Conservation (phyloP, 495 filamentous ascomycete species). For the Emericellopsis terricola region DNA sequence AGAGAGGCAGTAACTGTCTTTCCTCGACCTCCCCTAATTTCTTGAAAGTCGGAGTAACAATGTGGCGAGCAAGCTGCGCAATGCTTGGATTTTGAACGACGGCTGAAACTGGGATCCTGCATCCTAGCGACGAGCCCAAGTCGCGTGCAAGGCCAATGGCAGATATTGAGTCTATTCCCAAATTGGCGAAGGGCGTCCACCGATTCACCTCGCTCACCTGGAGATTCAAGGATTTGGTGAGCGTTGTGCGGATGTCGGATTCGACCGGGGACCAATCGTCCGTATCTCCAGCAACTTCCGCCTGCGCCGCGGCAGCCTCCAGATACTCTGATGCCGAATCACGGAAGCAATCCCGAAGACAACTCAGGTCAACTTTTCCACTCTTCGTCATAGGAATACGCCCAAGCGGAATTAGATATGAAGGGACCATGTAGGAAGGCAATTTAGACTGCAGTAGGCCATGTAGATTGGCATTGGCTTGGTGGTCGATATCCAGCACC, state of each 20-base stretch:
- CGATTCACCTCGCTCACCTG: slow-evolving; percentile 33
- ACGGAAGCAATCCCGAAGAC: slow-evolving; percentile 7
- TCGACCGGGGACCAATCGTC: slow-evolving; percentile 32
- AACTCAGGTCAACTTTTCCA: slow-evolving; percentile 37
- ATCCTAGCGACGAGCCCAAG: slow-evolving; percentile 22
- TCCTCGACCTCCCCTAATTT: too few species aligned
- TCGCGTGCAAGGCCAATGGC: slow-evolving; percentile 46
- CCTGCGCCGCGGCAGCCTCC: slow-evolving; percentile 9
- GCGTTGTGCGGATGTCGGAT: slow-evolving; percentile 24
- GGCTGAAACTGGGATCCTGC: slow-evolving; percentile 35
- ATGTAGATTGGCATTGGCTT: slow-evolving; percentile 16
- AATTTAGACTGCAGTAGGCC: slow-evolving; percentile 22
- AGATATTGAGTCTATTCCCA: slow-evolving; percentile 69
- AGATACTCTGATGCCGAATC: slow-evolving; percentile 6
- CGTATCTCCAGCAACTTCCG: slow-evolving; percentile 17
- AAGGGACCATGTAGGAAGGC: slow-evolving; percentile 52
- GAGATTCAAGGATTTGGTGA: slow-evolving; percentile 22
- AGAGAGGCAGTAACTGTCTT: too few species aligned
- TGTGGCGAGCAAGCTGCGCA: slow-evolving; percentile 31
- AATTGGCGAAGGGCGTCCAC: slow-evolving; percentile 24
- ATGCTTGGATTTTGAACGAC: slow-evolving; percentile 46
- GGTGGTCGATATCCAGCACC: slow-evolving; percentile 8
- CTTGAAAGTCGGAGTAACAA: too few species aligned
- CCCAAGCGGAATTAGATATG: slow-evolving; percentile 45
- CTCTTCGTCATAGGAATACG: slow-evolving; percentile 42